Evolutionary conservation across 192 early-diverging fungal genomes (phyloP).

Genomic region (Coemansia sp.): DNA sequence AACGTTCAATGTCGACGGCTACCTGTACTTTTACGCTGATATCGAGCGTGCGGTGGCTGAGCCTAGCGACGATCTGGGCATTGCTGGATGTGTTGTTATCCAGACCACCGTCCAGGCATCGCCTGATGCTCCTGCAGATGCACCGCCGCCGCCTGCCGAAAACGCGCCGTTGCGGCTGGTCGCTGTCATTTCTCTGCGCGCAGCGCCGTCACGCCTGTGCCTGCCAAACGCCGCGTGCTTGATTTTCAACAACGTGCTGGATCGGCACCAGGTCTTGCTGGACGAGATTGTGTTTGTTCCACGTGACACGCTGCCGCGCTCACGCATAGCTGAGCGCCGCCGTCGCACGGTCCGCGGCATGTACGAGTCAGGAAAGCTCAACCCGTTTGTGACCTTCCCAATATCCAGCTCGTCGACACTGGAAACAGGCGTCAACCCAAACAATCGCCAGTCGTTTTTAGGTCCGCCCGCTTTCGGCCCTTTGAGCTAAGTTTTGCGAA

Average conservation of each 20-base stretch:
- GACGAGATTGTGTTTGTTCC: slow-evolving; percentile 68
- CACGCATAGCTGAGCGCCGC: slow-evolving; percentile 59
- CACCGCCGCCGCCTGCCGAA: slow-evolving; percentile 7
- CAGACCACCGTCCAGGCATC: slow-evolving; percentile 31
- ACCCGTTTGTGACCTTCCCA: slow-evolving; percentile 31
- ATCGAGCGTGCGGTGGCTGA: slow-evolving; percentile 72
- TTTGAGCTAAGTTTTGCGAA: no score
- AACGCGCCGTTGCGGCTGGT: slow-evolving; percentile 24
- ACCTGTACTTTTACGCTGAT: slow-evolving; percentile 71
- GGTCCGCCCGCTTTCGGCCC: slow-evolving; percentile 10
- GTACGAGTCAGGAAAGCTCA: slow-evolving; percentile 47
- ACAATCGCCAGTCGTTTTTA: slow-evolving; percentile 29
- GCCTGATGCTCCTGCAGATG: slow-evolving; percentile 3
- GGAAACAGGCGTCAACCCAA: slow-evolving; percentile 26
- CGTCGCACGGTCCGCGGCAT: slow-evolving; percentile 36
- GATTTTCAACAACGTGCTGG: slow-evolving; percentile 65
- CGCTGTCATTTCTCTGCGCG: slow-evolving; percentile 35
- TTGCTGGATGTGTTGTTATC: slow-evolving; percentile 34
- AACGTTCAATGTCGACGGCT: slow-evolving; percentile 66
- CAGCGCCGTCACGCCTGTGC: slow-evolving; percentile 25
- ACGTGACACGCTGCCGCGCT: slow-evolving; percentile 57
- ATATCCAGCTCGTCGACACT: slow-evolving; percentile 27
- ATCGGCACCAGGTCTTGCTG: slow-evolving; percentile 68
- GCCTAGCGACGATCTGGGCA: slow-evolving; percentile 51
- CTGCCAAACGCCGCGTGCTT: slow-evolving; percentile 58